Evolutionary conservation across 2,329 filamentous ascomycete species (phyloP), one percentile per base, ranked within the genome.

Genomic region (Plectosphaerella sp.): DNA sequence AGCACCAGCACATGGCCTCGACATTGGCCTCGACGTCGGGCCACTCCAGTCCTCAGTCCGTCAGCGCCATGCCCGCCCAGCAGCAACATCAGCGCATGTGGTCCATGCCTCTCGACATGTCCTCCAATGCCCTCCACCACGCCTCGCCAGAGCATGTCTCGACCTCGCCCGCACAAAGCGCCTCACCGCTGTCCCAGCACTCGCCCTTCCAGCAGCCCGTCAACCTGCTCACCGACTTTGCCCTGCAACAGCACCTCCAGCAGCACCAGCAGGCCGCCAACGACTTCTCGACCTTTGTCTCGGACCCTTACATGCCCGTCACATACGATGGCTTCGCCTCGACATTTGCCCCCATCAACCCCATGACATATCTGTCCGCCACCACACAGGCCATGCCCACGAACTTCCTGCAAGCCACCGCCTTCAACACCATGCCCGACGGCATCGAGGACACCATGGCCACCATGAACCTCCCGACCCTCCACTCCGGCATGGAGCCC

Each of bases 361-460:
- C 80, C 35, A 75, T 85, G 53, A 82, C 82, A 57, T 87, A 86
- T 68, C 75, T 80, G 56, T 84, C 78, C 51, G 76, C 76, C 64
- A 75, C 84, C 8, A 82, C 82, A 8, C 86, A 89, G 62, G 79
- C 81, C 35, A 76, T 82, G 39, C 74, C 89, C 55, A 73, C 82
- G 15, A 76, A 85, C 57, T 68, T 84, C 36, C 72, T 75, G 52
- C 74, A 91, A 62, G 86, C 88, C 54, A 78, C 81, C 36, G 72
- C 82, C 4, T 91, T 88, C 69, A 73, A 67, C 61, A 69, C 72
- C 54, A 76, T 86, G 65, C 76, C 79, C 59, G 78, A 83, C 45
- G 78, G 82, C 52, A 68, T 83, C 59, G 78, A 83, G 43, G 78
- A 82, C 52, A 68, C 74, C 12, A 57, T 63, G n/a, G 80, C 81